These are phyloP conservation scores for Mycena polygramma DNA, from an alignment of 768 basidiomycete species.

Conservation along the genomic window DNA sequence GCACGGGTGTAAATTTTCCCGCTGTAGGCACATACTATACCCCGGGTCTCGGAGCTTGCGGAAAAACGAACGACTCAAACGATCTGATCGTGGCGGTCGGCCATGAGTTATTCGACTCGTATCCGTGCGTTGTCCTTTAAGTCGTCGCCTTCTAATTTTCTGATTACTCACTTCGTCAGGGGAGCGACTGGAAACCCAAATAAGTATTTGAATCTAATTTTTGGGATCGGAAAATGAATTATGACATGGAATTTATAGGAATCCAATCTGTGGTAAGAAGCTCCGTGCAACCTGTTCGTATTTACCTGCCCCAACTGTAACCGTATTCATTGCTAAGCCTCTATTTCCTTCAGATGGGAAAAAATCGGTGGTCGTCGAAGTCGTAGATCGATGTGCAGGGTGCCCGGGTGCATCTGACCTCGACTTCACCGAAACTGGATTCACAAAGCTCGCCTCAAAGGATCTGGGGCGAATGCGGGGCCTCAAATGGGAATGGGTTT, in stretches of 20 bases:
- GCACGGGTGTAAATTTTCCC: no score
- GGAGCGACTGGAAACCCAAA: slow-evolving; percentile 3
- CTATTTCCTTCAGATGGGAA: slow-evolving; percentile 15
- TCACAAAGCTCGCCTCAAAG: slow-evolving; percentile 23
- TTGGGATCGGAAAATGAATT: no score
- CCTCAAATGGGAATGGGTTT: slow-evolving; percentile 28
- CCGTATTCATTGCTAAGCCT: neutral
- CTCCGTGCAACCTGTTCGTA: slow-evolving; percentile 6
- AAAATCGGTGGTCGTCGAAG: slow-evolving; percentile 29
- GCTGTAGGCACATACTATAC: slow-evolving; percentile 36
- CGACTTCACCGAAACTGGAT: slow-evolving; percentile 37
- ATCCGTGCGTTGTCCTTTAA: slow-evolving; percentile 24
- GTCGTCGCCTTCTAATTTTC: no score
- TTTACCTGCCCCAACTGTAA: no score
- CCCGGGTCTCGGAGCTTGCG: slow-evolving; percentile 43
- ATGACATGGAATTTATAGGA: no score
- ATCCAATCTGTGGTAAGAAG: neutral
- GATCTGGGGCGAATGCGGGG: slow-evolving; percentile 24
- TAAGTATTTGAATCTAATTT: slow-evolving; percentile 1
- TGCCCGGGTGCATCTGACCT: slow-evolving; percentile 36
- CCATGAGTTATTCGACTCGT: slow-evolving; percentile 39
- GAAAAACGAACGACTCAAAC: slow-evolving; percentile 33
- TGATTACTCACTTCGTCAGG: no score
- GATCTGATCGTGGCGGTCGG: slow-evolving; percentile 45
- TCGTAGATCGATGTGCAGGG: slow-evolving; percentile 33